A percentile compares a stretch with the other conserved stretches of the same genome.
Conservation (phyloP, 2,329 filamentous ascomycete genomes). For the Claviceps citrina region DNA sequence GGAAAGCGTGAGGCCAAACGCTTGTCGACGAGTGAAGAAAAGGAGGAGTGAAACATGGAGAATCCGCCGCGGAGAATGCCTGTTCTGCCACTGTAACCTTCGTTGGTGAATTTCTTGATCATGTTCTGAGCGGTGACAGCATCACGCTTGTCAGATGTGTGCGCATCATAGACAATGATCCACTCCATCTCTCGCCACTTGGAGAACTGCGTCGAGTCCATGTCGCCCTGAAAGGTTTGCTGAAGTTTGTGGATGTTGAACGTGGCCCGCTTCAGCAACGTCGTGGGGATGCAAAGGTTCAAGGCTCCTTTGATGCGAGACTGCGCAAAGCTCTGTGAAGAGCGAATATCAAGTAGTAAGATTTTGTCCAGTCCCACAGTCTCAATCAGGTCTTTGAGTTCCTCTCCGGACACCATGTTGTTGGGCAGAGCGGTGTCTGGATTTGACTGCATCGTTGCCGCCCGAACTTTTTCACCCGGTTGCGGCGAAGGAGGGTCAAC, state of each 20-base stretch:
- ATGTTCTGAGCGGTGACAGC: constrained; percentile 69
- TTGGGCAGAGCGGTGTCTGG: constrained; percentile 32
- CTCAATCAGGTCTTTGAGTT: constrained; percentile 42
- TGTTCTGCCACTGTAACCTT: constrained; percentile 61
- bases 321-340: constrained; percentile 64
- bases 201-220: constrained; percentile 57
- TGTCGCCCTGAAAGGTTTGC: constrained; percentile 64
- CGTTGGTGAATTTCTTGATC: constrained; percentile 78
- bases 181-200: constrained; percentile 58
- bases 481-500: constrained; percentile 23
- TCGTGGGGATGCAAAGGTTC: constrained; percentile 90
- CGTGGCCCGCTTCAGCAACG: constrained; percentile 74
- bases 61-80: constrained; percentile 76
- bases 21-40: constrained; percentile 47
- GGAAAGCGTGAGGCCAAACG: constrained; percentile 21
- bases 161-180: constrained; percentile 77
- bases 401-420: constrained; percentile 35
- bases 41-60: constrained; percentile 51
- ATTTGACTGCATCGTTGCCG: constrained; percentile 38
- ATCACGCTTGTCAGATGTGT: constrained; percentile 64
- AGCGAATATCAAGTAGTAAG: constrained; percentile 71
- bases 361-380: constrained; percentile 26
- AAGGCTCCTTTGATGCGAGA: constrained; percentile 67
- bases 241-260: constrained; percentile 80
- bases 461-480: constrained; percentile 15